A percentile compares a stretch with the other conserved stretches of the same genome.
These are phyloP conservation scores for Microbotryomycetes sp. DNA, from an alignment of 1,284 basidiomycete genomes.

Conservation along the genomic window DNA sequence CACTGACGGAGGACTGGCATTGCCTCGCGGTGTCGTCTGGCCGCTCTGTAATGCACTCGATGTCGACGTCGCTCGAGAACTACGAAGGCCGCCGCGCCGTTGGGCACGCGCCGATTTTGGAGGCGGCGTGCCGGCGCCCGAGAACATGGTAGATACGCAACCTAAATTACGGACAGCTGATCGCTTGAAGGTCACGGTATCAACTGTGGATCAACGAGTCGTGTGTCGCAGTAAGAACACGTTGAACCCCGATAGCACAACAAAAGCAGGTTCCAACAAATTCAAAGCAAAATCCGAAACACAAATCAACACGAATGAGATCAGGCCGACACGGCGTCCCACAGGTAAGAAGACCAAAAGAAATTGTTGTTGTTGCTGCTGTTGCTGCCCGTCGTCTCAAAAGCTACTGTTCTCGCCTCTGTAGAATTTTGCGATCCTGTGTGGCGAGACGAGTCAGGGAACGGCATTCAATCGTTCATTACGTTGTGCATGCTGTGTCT, in stretches of 20 bases:
- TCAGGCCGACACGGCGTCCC: slow-evolving; percentile 7
- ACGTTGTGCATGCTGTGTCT: neutral
- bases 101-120: neutral
- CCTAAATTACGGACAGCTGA: too few species aligned
- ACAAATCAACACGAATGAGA: neutral
- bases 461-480: neutral
- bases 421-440: neutral
- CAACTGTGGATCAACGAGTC: too few species aligned
- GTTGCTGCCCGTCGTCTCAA: slow-evolving; percentile 7
- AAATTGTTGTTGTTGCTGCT: slow-evolving; percentile 2
- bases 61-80: neutral
- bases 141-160: too few species aligned
- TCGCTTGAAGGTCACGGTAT: too few species aligned
- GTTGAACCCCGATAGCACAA: too few species aligned
- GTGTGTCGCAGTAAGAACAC: too few species aligned
- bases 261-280: too few species aligned
- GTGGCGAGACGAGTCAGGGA: neutral
- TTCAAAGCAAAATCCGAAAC: neutral
- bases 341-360: slow-evolving; percentile 21
- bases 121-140: neutral
- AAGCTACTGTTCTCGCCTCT: slow-evolving; percentile 20
- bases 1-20: neutral
- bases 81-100: neutral
- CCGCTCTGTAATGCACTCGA: neutral
- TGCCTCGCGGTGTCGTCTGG: neutral